phyloP scores from a whole-genome alignment of 2,329 filamentous ascomycete species.

The Trichophyton mentagrophytes region DNA sequence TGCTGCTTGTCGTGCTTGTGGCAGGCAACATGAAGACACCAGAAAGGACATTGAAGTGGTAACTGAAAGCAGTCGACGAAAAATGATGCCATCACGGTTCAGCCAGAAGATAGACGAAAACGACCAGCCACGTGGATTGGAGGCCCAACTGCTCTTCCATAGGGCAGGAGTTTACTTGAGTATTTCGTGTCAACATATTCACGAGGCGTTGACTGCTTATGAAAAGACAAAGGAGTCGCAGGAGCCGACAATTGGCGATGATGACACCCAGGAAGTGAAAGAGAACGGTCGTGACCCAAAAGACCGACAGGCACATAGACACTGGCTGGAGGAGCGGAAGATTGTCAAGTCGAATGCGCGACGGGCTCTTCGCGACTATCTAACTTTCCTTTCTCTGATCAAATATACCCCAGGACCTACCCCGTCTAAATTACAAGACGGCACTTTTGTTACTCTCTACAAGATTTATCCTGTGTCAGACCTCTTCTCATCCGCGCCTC shows the following conservation, averaged over 20 bases:
- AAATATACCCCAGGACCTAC: conserved; percentile 66
- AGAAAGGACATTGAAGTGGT: conserved; percentile 42
- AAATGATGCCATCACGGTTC: conserved; percentile 28
- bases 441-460: conserved; percentile 27
- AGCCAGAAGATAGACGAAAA: conserved; percentile 44
- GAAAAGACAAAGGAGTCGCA: conserved; percentile 7
- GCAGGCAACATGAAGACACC: conserved; percentile 40
- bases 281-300: conserved; percentile 15
- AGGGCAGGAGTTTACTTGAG: conserved; percentile 59
- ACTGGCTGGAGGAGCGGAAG: conserved; percentile 50
- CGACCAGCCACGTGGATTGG: conserved; percentile 61
- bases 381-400: conserved; percentile 57
- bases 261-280: not conserved
- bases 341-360: conserved; percentile 62
- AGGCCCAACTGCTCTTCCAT: conserved; percentile 63
- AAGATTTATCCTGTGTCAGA: conserved; percentile 46
- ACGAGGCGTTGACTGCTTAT: conserved; percentile 33
- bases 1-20: conserved; percentile 40
- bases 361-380: conserved; percentile 61
- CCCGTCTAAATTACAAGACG: conserved; percentile 27
- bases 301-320: conserved; percentile 34
- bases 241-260: not conserved
- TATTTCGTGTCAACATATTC: conserved; percentile 55
- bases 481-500: conserved; percentile 59
- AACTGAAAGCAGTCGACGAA: conserved; percentile 27